Evolutionary conservation across 2,329 filamentous ascomycete genomes (phyloP).

Genomic region (Trichoderma sp.): DNA sequence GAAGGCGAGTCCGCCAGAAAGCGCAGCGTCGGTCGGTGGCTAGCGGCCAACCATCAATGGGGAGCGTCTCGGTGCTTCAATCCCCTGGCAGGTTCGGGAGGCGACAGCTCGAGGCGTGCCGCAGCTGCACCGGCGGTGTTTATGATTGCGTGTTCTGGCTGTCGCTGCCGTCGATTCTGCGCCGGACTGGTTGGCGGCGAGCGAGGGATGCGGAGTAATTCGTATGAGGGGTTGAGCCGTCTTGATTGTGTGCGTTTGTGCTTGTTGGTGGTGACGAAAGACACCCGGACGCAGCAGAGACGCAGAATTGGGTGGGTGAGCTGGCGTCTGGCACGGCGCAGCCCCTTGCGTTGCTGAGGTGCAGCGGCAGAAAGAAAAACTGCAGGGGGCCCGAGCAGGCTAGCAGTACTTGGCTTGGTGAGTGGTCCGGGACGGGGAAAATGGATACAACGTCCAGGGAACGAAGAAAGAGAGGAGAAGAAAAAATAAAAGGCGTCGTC

Average conservation of each 20-base stretch:
- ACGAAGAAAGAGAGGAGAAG: background rate
- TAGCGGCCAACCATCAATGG: constrained; percentile 31
- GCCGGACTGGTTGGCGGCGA: background rate
- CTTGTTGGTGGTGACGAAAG: constrained; percentile 11
- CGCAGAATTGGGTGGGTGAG: constrained; percentile 9
- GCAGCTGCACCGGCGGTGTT: constrained; percentile 10
- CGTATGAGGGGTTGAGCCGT: background rate
- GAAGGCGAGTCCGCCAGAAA: constrained; percentile 33
- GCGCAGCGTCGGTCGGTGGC: constrained; percentile 32
- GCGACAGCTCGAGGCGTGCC: constrained; percentile 11
- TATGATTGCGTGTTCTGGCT: constrained; percentile 4
- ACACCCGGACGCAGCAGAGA: background rate
- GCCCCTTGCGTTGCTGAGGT: constrained; percentile 22
- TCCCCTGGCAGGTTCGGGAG: constrained; percentile 20
- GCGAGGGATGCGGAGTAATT: constrained; percentile 18
- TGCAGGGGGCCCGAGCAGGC: constrained; percentile 18
- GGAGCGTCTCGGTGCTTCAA: background rate
- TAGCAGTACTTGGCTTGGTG: background rate
- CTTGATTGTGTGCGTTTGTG: background rate
- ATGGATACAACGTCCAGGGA: constrained; percentile 11
- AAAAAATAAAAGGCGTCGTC: background rate
- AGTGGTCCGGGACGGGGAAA: constrained; percentile 15
- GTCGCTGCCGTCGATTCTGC: background rate
- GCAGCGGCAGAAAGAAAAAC: constrained; percentile 14
- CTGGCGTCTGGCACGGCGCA: constrained; percentile 15